Base-by-base conservation (phyloP, 371 early-diverging fungal species). In the Amoeboaphelidium protococcarum region DNA sequence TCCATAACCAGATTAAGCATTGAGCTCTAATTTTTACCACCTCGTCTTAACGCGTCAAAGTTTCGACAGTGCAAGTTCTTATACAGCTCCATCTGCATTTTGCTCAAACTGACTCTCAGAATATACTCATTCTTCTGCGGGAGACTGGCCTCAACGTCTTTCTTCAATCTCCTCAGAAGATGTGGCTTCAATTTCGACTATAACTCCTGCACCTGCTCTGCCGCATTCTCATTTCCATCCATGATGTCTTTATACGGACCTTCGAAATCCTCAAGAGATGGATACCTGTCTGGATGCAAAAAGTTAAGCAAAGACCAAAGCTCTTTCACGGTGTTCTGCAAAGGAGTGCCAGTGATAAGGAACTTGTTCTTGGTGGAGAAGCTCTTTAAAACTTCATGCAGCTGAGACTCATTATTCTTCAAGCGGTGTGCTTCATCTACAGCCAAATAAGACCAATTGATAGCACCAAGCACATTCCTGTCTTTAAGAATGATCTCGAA, bases 121-220 rank as follows among this genome's bases (percentile, higher is more conserved):
- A 92, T 89, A 22, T 82, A 74, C 55, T 97, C 97, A 0, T 81
- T 77, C 60, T 94, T 91, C 56, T 75, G 76, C 13, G 92, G 94
- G 42, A 96, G 57, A 2, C 87, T 84, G 62, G 83, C 85, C 58
- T 96, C 97, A 2, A 94, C 97, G 57, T 92, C 94, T 59, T 88
- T 89, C 59, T 96, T 96, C 40, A 94, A 61, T 2, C 97, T 76
- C 24, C 97, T 76, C 25, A 94, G 64, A 84, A 94, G 85, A 56
- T 82, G 74, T 2, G 74, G 76, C 57, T 83, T 80, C 21, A 96
- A 66, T 16, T 71, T 65, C 16, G 67, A 62, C 47, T 96, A 92
- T 20, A 96, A 60, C 4, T 82, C 74, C 16, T 69, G 71, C 52
- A 95, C 86, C 55, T 82, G 83, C 42, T 68, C 66, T 52, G 81